Percentiles rank a stretch among this genome's conserved stretches.
phyloP scores from a whole-genome alignment of 257 asterid genomes.

The Ballota nigra region DNA sequence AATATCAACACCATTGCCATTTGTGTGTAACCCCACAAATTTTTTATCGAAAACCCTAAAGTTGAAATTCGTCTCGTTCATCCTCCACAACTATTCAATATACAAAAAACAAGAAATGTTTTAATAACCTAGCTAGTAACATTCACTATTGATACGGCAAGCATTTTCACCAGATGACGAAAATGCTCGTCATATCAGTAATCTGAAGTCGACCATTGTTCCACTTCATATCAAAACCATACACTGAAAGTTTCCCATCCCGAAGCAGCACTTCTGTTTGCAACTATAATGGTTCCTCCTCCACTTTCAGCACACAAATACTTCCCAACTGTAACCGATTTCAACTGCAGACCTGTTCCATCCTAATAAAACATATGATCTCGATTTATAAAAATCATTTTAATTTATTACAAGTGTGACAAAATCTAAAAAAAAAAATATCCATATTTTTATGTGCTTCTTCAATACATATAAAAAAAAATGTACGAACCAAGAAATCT shows the following conservation, averaged over 20 bases:
- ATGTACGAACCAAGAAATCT: slow-evolving; percentile 44
- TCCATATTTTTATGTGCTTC: background rate
- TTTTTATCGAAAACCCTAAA: slow-evolving; percentile 62
- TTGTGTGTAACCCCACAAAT: slow-evolving; percentile 52
- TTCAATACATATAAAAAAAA: background rate
- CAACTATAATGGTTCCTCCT: slow-evolving; percentile 67
- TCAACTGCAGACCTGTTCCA: slow-evolving; percentile 61
- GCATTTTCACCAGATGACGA: background rate
- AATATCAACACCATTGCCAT: slow-evolving; percentile 20
- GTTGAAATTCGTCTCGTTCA: slow-evolving; percentile 46
- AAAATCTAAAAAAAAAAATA: background rate
- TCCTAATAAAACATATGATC: slow-evolving; percentile 38
- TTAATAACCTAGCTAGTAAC: background rate
- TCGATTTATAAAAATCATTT: background rate
- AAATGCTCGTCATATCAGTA: background rate
- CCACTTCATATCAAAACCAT: background rate
- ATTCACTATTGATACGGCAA: background rate
- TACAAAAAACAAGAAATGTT: background rate
- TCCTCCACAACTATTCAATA: slow-evolving; percentile 67
- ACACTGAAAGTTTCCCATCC: slow-evolving; percentile 85
- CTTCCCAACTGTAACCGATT: slow-evolving; percentile 57
- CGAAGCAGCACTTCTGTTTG: slow-evolving; percentile 58
- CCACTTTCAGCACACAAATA: slow-evolving; percentile 66
- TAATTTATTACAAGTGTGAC: background rate
- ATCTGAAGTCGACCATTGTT: background rate